Base-by-base conservation (phyloP, 2,329 filamentous ascomycete species). In the Verticillium albo-atrum region DNA sequence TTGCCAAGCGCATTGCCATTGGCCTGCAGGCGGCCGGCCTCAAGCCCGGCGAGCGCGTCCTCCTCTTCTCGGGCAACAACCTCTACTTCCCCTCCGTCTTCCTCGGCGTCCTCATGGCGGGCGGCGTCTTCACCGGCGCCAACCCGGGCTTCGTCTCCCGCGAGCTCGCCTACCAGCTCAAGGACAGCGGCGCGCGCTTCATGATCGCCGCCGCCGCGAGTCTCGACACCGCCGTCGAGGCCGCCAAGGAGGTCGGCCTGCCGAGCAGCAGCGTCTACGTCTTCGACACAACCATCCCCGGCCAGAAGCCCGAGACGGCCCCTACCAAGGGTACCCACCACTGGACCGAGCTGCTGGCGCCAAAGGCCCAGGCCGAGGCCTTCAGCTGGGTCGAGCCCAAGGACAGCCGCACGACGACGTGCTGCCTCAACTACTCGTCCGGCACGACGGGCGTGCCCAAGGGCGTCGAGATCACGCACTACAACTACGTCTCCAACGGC, bases 391-490 rank as follows among this genome's bases (percentile, higher is more conserved):
- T 82, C 17, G 80, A 87, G 60, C 80, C 78, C 1, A 71, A 75
- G 0, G 76, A 82, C 47, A 74, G 84, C 2, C 79, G 79, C 60
- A 71, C 75, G 26, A 79, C 81, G 5, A 83, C 84, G 1, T 85
- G 88, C 65, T 88, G 85, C 26, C 82, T 96, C 62, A 95, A 96
- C 72, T 96, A 94, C 74, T 90, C 86, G 64, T 88, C 84, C 30
- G 86, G 91, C 12, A 93, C 89, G 1, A 96, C 92, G 0, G 91
- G 92, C 6, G 80, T 92, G 4, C 90, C 91, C 10, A 96, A 96
- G 71, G 92, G 92, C 12, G 91, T 95, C 15, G 86, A 90, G 73
- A 89, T 95, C 64, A 86, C 87, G n/a, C 91, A 96, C 72, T 77
- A 79, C 61, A 89, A 91, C 65, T 90, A 91, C 67, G 83, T 92